Conservation (phyloP, 2,329 filamentous ascomycete genomes). For the Hypoxylon sp. region DNA sequence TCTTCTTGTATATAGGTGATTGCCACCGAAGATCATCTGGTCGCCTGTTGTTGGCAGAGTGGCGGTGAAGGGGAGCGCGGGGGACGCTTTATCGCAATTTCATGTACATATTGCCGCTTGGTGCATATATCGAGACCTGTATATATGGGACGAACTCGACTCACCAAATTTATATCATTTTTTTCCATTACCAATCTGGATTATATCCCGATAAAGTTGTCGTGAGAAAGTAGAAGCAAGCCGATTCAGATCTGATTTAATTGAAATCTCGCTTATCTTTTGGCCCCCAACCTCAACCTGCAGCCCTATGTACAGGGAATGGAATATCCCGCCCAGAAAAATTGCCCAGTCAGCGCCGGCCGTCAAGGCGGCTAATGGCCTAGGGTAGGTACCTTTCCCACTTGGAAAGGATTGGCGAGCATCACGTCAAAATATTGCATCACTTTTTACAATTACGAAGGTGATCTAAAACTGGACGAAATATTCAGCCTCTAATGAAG, state of each 20-base stretch:
- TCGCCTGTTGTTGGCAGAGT: not conserved
- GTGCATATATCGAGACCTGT: constrained; percentile 32
- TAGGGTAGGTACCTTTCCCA: not conserved
- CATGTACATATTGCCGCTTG: constrained; percentile 26
- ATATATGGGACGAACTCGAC: constrained; percentile 27
- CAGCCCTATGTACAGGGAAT: not conserved
- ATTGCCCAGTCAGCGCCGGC: not conserved
- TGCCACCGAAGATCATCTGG: constrained; percentile 6
- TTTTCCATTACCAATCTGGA: not conserved
- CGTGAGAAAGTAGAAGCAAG: constrained; percentile 1
- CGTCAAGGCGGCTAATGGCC: not conserved
- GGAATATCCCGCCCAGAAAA: not conserved
- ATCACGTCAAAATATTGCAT: not conserved
- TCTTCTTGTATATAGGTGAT: constrained; percentile 41
- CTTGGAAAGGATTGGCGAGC: not conserved
- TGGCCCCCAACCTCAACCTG: not conserved
- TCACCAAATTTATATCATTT: constrained; percentile 16
- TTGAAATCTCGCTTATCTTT: not conserved
- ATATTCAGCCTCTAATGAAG: not conserved
- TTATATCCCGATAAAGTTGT: not conserved
- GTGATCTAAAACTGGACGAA: not conserved
- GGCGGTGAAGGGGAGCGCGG: not conserved
- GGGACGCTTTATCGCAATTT: constrained; percentile 12
- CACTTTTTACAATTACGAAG: not conserved
- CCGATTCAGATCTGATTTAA: not conserved